Evolutionary conservation across 169 alveolate genomes (phyloP).

Genomic region (Plasmodium fragile): DNA sequence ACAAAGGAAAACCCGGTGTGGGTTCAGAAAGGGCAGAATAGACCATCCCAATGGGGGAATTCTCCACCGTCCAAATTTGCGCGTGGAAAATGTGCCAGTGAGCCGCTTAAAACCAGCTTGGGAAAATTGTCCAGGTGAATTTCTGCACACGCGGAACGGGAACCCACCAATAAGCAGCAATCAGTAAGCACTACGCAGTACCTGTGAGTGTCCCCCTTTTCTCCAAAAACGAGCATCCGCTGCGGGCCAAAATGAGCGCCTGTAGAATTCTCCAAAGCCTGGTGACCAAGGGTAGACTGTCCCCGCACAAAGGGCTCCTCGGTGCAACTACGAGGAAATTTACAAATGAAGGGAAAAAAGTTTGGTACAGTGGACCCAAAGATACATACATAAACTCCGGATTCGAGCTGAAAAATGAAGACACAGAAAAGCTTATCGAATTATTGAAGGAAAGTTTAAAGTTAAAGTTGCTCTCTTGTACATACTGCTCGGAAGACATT

Average conservation of each 20-base stretch:
- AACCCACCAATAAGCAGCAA: background rate
- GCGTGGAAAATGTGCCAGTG: background rate
- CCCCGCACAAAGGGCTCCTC: background rate
- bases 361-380: conserved; percentile 70
- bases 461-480: conserved; percentile 44
- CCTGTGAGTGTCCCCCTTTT: background rate
- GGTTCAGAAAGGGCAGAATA: background rate
- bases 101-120: background rate
- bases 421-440: conserved; percentile 68
- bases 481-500: conserved; percentile 73
- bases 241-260: background rate
- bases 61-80: background rate
- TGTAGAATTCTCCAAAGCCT: background rate
- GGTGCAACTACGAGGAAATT: background rate
- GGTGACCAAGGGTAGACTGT: background rate
- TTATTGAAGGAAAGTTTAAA: conserved; percentile 65
- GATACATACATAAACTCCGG: conserved; percentile 76
- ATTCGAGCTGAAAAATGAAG: conserved; percentile 66
- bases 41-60: background rate
- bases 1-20: background rate
- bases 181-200: background rate
- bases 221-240: background rate
- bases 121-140: background rate
- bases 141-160: background rate
- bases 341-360: conserved; percentile 25